Conservation (phyloP, 495 filamentous ascomycete species). For the Aspergillus haitiensis region DNA sequence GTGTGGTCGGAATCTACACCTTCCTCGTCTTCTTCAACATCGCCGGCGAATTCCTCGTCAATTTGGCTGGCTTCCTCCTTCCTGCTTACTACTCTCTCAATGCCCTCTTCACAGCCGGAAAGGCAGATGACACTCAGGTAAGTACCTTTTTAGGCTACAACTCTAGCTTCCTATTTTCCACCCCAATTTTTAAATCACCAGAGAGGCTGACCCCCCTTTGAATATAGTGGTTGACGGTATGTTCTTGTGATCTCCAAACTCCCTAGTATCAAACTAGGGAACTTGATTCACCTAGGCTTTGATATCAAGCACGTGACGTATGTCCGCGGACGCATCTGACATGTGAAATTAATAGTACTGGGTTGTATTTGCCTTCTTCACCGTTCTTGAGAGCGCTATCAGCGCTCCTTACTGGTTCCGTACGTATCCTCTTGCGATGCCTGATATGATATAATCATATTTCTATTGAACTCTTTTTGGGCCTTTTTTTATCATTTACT, state of each 20-base stretch:
- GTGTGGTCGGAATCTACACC: conserved; percentile 83
- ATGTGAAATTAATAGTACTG: conserved; percentile 69
- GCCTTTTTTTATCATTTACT: conserved; percentile 13
- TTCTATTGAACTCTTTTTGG: background rate
- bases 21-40: conserved; percentile 99
- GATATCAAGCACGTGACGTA: conserved; percentile 18
- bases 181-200: background rate
- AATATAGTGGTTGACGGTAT: conserved; percentile 65
- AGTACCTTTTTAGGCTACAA: conserved; percentile 23
- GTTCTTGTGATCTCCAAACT: conserved; percentile 35
- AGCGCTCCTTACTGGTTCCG: conserved; percentile 98
- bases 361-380: conserved; percentile 93
- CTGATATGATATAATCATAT: background rate
- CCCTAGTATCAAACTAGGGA: background rate
- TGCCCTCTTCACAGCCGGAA: conserved; percentile 79
- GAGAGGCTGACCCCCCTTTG: conserved; percentile 16
- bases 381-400: conserved; percentile 87
- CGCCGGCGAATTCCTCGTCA: conserved; percentile 93
- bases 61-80: conserved; percentile 90
- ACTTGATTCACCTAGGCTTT: conserved; percentile 8
- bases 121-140: conserved; percentile 88
- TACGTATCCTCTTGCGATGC: conserved; percentile 38
- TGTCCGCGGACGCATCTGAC: conserved; percentile 20
- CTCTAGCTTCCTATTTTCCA: background rate
- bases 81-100: conserved; percentile 94